Evolutionary conservation across 2,329 filamentous ascomycete species (phyloP).

Genomic region (Metarhizium humberi): DNA sequence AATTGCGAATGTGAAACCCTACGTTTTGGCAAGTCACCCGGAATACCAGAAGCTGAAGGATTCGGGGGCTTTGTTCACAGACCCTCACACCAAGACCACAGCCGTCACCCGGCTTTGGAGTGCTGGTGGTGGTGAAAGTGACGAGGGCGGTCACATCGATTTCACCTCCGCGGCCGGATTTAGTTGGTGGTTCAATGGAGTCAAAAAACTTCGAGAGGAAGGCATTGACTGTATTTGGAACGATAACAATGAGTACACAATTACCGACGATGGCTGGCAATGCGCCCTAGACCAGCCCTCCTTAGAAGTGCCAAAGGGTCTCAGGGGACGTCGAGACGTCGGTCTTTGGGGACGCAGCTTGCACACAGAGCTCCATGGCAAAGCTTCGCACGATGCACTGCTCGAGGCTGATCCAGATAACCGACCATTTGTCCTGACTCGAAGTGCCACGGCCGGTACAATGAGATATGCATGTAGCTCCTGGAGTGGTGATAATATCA

Average conservation of each 20-base stretch:
- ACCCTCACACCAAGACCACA: constrained; percentile 40
- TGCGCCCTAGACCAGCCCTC: constrained; percentile 40
- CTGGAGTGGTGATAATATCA: constrained; percentile 69
- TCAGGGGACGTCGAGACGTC: constrained; percentile 36
- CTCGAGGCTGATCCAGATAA: constrained; percentile 46
- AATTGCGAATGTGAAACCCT: constrained; percentile 66
- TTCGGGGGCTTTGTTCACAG: constrained; percentile 53
- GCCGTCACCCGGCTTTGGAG: constrained; percentile 61
- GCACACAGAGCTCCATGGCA: constrained; percentile 63
- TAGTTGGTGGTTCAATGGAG: constrained; percentile 63
- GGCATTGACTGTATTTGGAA: constrained; percentile 73
- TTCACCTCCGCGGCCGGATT: constrained; percentile 60
- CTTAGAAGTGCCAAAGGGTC: constrained; percentile 19
- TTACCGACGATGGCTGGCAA: constrained; percentile 57
- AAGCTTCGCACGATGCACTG: constrained; percentile 60
- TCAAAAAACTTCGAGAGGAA: constrained; percentile 48
- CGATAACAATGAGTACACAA: constrained; percentile 68
- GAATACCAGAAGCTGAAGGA: constrained; percentile 53
- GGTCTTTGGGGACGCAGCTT: constrained; percentile 62
- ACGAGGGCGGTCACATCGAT: constrained; percentile 62
- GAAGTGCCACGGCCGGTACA: constrained; percentile 61
- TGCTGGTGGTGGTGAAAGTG: constrained; percentile 58
- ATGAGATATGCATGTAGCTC: constrained; percentile 62
- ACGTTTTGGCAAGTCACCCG: constrained; percentile 57
- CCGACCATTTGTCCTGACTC: constrained; percentile 59